phyloP scores from a whole-genome alignment of 306 rosid species.

The Adenanthera pavonina region DNA sequence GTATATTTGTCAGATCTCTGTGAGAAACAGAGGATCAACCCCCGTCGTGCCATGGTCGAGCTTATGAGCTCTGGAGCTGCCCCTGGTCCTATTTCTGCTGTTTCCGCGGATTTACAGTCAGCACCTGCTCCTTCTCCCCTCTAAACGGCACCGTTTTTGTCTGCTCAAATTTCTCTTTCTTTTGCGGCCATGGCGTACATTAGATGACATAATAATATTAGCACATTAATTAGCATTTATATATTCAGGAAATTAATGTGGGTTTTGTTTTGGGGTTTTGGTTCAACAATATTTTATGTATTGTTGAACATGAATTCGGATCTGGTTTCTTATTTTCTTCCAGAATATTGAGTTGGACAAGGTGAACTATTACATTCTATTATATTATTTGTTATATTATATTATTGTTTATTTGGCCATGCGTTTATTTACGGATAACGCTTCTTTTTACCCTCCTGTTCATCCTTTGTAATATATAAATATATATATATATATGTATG shows the following conservation, averaged over 20 bases:
- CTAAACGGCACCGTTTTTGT: constrained; percentile 26
- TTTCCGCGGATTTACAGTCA: constrained; percentile 17
- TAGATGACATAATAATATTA: not conserved
- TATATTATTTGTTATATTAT: not conserved
- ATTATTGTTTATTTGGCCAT: too few species aligned
- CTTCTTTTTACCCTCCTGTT: too few species aligned
- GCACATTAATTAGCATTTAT: too few species aligned
- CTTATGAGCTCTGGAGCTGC: constrained; percentile 75
- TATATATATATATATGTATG: too few species aligned
- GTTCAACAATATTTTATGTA: constrained; percentile 11
- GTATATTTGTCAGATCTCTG: constrained; percentile 76
- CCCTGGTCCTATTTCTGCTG: constrained; percentile 50
- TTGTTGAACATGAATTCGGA: not conserved
- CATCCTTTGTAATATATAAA: too few species aligned
- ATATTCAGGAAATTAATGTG: not conserved
- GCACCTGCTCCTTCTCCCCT: constrained; percentile 46
- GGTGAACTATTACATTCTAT: not conserved
- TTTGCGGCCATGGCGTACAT: not conserved
- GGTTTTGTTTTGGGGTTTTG: constrained; percentile 21
- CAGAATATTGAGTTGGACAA: not conserved
- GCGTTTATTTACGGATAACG: too few species aligned
- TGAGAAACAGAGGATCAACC: constrained; percentile 57
- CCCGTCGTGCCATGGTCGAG: constrained; percentile 70
- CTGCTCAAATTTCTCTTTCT: not conserved
- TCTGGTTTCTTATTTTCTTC: not conserved